Conservation (phyloP, 345 rosid genomes). For the Linum tenue region DNA sequence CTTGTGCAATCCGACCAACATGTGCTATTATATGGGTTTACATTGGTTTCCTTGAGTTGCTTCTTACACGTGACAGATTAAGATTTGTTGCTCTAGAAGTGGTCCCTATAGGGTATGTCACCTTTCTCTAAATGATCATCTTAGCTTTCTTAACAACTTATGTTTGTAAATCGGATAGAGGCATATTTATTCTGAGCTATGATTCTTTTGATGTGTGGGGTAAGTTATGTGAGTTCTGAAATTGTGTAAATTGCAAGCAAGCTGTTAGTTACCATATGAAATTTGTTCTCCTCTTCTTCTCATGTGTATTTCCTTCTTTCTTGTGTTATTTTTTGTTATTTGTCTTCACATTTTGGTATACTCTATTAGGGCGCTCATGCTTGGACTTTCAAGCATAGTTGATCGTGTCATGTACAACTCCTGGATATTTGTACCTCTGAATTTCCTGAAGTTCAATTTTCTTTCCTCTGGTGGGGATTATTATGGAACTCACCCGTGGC, state of each 20-base stretch:
- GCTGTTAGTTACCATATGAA: background rate
- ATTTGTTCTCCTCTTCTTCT: background rate
- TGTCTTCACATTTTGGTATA: conserved; percentile 9
- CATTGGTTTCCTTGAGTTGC: conserved; percentile 72
- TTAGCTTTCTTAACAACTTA: background rate
- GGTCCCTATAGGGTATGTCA: conserved; percentile 70
- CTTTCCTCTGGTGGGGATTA: conserved; percentile 91
- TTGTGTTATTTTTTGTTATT: background rate
- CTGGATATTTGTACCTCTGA: conserved; percentile 81
- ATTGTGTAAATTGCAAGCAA: background rate
- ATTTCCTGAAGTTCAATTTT: conserved; percentile 88
- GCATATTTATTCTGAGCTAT: background rate
- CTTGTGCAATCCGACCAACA: conserved; percentile 89
- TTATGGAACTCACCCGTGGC: conserved; percentile 97
- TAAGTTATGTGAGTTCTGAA: background rate
- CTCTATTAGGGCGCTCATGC: conserved; percentile 55
- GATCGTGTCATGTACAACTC: conserved; percentile 74
- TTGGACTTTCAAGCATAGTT: conserved; percentile 51
- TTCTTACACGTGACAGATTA: conserved; percentile 35
- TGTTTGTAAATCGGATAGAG: background rate
- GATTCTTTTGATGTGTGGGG: background rate
- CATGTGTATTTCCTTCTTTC: conserved; percentile 2
- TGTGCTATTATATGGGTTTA: conserved; percentile 82
- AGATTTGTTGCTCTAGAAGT: conserved; percentile 56
- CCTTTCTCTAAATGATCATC: background rate